These are phyloP conservation scores for Boechera retrofracta DNA, from an alignment of 345 rosid genomes.

Conservation along the genomic window DNA sequence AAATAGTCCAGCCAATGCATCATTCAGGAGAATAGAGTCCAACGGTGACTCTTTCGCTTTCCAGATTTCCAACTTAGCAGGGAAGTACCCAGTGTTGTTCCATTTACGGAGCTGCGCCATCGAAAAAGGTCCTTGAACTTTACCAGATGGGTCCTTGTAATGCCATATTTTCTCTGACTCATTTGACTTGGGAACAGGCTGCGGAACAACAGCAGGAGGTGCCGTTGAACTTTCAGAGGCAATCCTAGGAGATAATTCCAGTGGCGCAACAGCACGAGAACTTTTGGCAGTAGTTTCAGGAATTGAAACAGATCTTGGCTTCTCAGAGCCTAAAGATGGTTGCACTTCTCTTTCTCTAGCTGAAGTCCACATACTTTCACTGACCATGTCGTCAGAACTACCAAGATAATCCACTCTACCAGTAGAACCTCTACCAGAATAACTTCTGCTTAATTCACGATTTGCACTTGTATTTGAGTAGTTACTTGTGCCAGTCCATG, in stretches of 20 bases:
- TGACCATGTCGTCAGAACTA: slow-evolving; percentile 57
- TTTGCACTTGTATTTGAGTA: slow-evolving; percentile 51
- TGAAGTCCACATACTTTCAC: slow-evolving; percentile 62
- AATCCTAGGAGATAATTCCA: slow-evolving; percentile 53
- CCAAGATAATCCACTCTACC: slow-evolving; percentile 63
- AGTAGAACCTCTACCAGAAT: slow-evolving; percentile 62
- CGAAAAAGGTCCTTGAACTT: slow-evolving; percentile 95
- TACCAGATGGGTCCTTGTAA: slow-evolving; percentile 94
- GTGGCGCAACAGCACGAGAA: slow-evolving; percentile 50
- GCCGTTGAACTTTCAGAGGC: slow-evolving; percentile 51
- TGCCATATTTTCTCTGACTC: slow-evolving; percentile 95
- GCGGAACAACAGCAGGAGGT: slow-evolving; percentile 50
- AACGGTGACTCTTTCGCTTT: slow-evolving; percentile 61
- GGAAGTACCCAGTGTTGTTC: slow-evolving; percentile 93
- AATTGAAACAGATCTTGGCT: slow-evolving; percentile 53
- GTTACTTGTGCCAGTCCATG: slow-evolving; percentile 70
- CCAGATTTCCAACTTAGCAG: slow-evolving; percentile 87
- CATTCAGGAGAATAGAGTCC: slow-evolving; percentile 74
- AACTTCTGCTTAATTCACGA: slow-evolving; percentile 69
- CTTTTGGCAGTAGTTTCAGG: slow-evolving; percentile 52
- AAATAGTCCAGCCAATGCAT: slow-evolving; percentile 75
- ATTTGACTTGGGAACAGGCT: slow-evolving; percentile 55
- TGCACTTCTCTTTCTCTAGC: slow-evolving; percentile 66
- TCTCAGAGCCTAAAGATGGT: slow-evolving; percentile 60
- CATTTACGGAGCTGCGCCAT: slow-evolving; percentile 94